These are phyloP conservation scores for Cladorrhinum sp. DNA, from an alignment of 2,329 filamentous ascomycete genomes.

Conservation along the genomic window DNA sequence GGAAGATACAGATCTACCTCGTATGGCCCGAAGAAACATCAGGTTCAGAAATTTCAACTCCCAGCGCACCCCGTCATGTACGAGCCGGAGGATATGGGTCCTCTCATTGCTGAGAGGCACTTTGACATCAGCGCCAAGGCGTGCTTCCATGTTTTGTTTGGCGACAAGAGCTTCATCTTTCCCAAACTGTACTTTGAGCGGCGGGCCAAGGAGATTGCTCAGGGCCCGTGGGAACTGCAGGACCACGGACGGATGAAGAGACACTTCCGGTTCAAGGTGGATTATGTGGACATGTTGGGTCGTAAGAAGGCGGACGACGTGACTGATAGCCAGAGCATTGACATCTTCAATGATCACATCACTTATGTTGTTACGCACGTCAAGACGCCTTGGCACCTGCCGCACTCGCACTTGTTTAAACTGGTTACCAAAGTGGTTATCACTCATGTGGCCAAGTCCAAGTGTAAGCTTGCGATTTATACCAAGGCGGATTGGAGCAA, in stretches of 20 bases:
- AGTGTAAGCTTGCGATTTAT: conserved; percentile 86
- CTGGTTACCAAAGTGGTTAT: conserved; percentile 89
- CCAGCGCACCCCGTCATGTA: conserved; percentile 79
- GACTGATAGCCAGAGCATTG: conserved; percentile 81
- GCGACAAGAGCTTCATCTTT: conserved; percentile 93
- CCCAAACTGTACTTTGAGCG: conserved; percentile 85
- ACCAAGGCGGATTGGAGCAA: conserved; percentile 84
- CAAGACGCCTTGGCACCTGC: conserved; percentile 77
- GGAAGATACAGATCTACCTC: conserved; percentile 35
- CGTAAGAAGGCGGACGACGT: conserved; percentile 60
- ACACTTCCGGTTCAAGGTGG: conserved; percentile 77
- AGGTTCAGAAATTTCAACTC: conserved; percentile 71
- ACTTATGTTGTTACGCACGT: conserved; percentile 63
- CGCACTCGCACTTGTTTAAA: conserved; percentile 73
- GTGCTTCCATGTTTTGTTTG: conserved; percentile 93
- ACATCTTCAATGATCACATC: conserved; percentile 73
- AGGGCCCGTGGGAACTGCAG: conserved; percentile 76
- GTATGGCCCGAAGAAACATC: conserved; percentile 33
- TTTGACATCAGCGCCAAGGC: conserved; percentile 93
- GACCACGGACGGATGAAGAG: conserved; percentile 71
- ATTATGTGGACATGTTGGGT: conserved; percentile 63
- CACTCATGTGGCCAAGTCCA: conserved; percentile 87
- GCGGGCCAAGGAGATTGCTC: conserved; percentile 73
- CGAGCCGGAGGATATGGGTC: conserved; percentile 76
- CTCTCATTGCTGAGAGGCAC: conserved; percentile 71